Conservation (phyloP, 108 stramenopile genomes). For the Stephanodiscus triporus region DNA sequence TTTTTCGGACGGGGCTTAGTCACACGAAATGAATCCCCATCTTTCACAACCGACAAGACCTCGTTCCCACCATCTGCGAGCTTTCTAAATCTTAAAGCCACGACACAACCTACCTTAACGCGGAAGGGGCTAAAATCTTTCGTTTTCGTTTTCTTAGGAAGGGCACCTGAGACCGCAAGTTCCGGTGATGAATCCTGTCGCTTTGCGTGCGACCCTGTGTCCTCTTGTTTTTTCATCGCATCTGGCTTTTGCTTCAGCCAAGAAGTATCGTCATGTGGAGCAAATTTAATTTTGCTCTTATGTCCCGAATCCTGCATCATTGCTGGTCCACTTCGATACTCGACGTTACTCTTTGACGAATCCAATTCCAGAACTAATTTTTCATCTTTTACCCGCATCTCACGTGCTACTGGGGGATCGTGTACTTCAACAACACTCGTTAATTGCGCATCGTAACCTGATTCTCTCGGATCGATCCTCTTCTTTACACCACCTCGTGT, state of each 20-base stretch:
- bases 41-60: constrained; percentile 21
- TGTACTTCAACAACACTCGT: constrained; percentile 11
- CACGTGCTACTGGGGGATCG: neutral
- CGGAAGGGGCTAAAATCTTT: constrained; percentile 73
- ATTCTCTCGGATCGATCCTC: neutral
- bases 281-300: neutral
- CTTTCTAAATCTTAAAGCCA: constrained; percentile 57
- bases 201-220: neutral
- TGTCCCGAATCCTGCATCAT: neutral
- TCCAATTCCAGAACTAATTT: neutral
- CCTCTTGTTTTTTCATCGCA: neutral
- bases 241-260: neutral
- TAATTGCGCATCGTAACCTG: neutral
- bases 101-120: constrained; percentile 68
- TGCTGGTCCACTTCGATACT: neutral
- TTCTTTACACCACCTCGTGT: too few relatives aligned
- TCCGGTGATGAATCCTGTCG: neutral
- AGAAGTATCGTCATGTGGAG: neutral
- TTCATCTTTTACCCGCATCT: neutral
- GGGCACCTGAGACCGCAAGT: neutral
- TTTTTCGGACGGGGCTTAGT: neutral
- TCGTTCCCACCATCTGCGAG: constrained; percentile 46
- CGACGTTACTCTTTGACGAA: neutral
- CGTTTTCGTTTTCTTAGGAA: constrained; percentile 13
- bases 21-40: constrained; percentile 26